Evolutionary conservation across 768 basidiomycete species (phyloP), one percentile per base, ranked within the genome.

Genomic region (Mycena vitilis): DNA sequence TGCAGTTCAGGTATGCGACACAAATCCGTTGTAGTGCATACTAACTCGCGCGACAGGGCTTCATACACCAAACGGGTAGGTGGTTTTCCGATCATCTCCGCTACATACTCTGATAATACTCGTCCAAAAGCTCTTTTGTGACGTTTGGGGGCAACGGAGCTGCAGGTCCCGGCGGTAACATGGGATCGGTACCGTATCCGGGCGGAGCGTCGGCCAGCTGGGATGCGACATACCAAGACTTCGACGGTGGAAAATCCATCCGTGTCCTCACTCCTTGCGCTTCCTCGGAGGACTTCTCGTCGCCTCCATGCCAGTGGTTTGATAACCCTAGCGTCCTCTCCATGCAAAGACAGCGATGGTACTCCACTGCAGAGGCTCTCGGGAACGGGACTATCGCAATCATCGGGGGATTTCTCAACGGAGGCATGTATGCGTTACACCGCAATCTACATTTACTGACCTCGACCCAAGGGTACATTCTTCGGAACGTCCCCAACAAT

Each of bases 121-220:
- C n/a, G 18, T 48, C 25, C 10, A 18, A 9, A 22, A 61, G 91
- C 44, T 92, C 92, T 0, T 94, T 82, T 66, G 86, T 82, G 16
- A 87, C 91, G 0, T 90, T 94, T 70, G 93, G 93, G 68, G 93
- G 94, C 9, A 95, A 95, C 73, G 86, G 87, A 42, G 93, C 93
- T 10, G 82, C 93, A 13, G 88, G 87, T 25, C 86, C 85, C 2
- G 88, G 88, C 40, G 93, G 91, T 30, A 80, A 36, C 8, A 81
- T 86, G 37, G 87, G 87, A 13, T 86, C 86, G 4, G 81, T 83
- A 52, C 71, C 73, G 20, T 83, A 86, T 69, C 81, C 83, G 7
- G 80, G 75, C 34, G 83, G 80, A 1, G 82, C 76, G 60, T 80
- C 84, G 8, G 87, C 83, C n/a, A 74, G 78, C 2, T 93, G 82